Evolutionary conservation across 768 basidiomycete species (phyloP).

Genomic region (Neoboletus subvelutipes): DNA sequence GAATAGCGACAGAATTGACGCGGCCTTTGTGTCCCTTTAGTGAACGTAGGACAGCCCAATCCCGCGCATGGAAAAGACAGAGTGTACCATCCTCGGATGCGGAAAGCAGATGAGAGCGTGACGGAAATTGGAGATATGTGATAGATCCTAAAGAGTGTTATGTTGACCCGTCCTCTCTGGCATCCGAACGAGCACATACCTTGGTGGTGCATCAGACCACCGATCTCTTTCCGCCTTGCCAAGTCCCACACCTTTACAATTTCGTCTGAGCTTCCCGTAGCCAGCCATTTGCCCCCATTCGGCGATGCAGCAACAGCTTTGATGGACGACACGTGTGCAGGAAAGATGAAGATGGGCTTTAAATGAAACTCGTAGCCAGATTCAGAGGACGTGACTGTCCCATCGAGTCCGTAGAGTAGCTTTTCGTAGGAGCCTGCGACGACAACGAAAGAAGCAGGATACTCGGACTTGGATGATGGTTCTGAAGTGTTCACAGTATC

Average conservation of each 20-base stretch:
- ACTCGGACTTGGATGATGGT: conserved; percentile 11
- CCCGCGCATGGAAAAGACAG: conserved; percentile 86
- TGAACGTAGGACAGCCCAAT: conserved; percentile 87
- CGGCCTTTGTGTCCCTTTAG: conserved; percentile 94
- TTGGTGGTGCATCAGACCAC: conserved; percentile 92
- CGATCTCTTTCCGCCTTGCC: conserved; percentile 86
- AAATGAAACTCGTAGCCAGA: conserved; percentile 41
- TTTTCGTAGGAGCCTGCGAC: conserved; percentile 96
- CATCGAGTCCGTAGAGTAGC: conserved; percentile 86
- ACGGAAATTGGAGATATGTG: conserved; percentile 83
- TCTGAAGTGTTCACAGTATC: not conserved
- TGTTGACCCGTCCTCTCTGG: not conserved
- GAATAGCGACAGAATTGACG: conserved; percentile 87
- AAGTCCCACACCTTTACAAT: conserved; percentile 98
- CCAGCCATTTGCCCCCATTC: conserved; percentile 92
- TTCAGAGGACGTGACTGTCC: conserved; percentile 41
- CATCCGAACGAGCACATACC: conserved; percentile 46
- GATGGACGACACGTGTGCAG: conserved; percentile 92
- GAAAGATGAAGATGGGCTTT: conserved; percentile 91
- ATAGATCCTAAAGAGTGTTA: conserved; percentile 67
- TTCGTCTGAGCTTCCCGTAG: conserved; percentile 94
- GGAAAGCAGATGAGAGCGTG: conserved; percentile 85
- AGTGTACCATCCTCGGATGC: conserved; percentile 92
- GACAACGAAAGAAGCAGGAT: conserved; percentile 74
- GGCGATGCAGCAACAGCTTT: conserved; percentile 89